Evolutionary conservation across 2,329 filamentous ascomycete species (phyloP).

Genomic region (Sporothrix pallida): DNA sequence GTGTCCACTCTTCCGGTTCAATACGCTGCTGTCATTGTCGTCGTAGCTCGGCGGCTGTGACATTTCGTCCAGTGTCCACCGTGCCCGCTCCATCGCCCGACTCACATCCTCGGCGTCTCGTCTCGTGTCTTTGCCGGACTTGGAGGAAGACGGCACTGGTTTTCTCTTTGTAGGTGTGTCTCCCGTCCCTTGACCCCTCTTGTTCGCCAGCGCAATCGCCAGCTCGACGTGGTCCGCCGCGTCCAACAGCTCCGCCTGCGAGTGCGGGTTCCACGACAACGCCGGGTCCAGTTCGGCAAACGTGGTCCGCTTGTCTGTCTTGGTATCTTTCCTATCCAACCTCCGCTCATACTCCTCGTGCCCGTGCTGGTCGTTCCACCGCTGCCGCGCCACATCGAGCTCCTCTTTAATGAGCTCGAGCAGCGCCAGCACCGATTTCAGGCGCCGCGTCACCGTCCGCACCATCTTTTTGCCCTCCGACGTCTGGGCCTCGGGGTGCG

Average conservation of each 20-base stretch:
- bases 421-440: slow-evolving; percentile 66
- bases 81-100: slow-evolving; percentile 59
- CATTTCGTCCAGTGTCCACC: slow-evolving; percentile 51
- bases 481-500: slow-evolving; percentile 76
- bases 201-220: slow-evolving; percentile 76
- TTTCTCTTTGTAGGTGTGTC: neutral
- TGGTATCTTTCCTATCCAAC: slow-evolving; percentile 32
- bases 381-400: slow-evolving; percentile 73
- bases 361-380: slow-evolving; percentile 49
- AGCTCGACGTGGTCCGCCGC: slow-evolving; percentile 74
- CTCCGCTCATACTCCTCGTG: slow-evolving; percentile 42
- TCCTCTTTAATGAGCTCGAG: slow-evolving; percentile 81
- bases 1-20: neutral
- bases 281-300: slow-evolving; percentile 66
- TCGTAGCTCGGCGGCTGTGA: slow-evolving; percentile 39
- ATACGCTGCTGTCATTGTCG: slow-evolving; percentile 37
- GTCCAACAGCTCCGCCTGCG: slow-evolving; percentile 65
- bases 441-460: slow-evolving; percentile 54
- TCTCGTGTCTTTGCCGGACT: neutral
- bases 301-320: slow-evolving; percentile 46
- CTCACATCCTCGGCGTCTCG: slow-evolving; percentile 39
- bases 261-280: slow-evolving; percentile 51
- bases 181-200: slow-evolving; percentile 60
- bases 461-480: slow-evolving; percentile 69
- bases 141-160: neutral